Evolutionary conservation across 2,329 filamentous ascomycete species (phyloP).

Genomic region (Sphaerostilbella broomeana): DNA sequence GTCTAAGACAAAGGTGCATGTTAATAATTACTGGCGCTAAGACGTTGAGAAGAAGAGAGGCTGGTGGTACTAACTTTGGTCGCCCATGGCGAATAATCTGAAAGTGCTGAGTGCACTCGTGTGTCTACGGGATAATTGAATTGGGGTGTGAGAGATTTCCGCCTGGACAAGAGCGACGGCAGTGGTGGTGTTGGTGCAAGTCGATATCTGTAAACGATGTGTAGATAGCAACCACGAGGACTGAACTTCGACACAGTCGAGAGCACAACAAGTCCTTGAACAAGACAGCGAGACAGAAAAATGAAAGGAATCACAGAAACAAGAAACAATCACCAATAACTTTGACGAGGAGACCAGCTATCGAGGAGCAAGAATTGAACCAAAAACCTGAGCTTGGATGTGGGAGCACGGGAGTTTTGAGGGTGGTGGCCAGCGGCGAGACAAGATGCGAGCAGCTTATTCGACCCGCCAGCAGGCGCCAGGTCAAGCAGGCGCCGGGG

Average conservation of each 20-base stretch:
- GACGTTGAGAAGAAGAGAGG: conserved; percentile 1
- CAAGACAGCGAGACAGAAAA: not conserved
- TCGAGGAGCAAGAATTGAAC: conserved; percentile 35
- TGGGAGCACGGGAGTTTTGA: conserved; percentile 48
- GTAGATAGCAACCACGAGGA: not conserved
- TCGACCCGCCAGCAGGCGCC: conserved; percentile 31
- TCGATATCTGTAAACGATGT: not conserved
- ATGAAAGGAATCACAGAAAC: conserved; percentile 1
- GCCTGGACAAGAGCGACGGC: too few relatives aligned
- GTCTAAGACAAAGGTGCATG: conserved; percentile 18
- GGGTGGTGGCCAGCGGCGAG: conserved; percentile 23
- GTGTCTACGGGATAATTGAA: too few relatives aligned
- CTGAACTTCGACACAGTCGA: conserved; percentile 14
- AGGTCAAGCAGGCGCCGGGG: too few relatives aligned
- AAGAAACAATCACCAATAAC: conserved; percentile 28
- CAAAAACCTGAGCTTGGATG: conserved; percentile 27
- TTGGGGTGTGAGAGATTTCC: too few relatives aligned
- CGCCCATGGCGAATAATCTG: conserved; percentile 29
- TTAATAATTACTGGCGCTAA: conserved; percentile 19
- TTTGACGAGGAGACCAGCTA: conserved; percentile 50
- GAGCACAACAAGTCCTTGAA: not conserved
- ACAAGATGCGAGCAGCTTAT: conserved; percentile 23
- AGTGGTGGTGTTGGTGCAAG: conserved; percentile 7
- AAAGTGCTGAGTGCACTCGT: too few relatives aligned
- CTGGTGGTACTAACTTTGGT: conserved; percentile 32